phyloP scores from a whole-genome alignment of 2,329 filamentous ascomycete species.

The Ascochyta clinopodiicola region DNA sequence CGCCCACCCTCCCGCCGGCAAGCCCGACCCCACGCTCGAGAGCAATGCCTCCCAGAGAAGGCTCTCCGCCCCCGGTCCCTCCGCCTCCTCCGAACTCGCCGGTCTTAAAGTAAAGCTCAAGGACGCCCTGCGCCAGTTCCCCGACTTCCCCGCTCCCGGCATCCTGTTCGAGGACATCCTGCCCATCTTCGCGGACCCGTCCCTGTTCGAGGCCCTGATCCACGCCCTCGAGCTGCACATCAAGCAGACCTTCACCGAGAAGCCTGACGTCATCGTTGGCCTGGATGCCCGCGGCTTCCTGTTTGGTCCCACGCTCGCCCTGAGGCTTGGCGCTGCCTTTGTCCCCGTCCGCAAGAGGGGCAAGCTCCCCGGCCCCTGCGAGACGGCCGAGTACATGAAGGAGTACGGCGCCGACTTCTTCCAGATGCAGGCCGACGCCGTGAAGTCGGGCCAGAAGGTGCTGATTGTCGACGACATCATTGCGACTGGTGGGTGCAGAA shows the following conservation, averaged over 20 bases:
- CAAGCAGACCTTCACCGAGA: slow-evolving; percentile 63
- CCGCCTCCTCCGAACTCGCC: slow-evolving; percentile 58
- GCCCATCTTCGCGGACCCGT: slow-evolving; percentile 84
- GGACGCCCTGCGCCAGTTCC: slow-evolving; percentile 79
- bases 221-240: slow-evolving; percentile 86
- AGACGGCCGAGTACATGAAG: slow-evolving; percentile 87
- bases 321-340: slow-evolving; percentile 83
- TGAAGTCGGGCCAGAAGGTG: slow-evolving; percentile 86
- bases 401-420: slow-evolving; percentile 96
- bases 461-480: slow-evolving; percentile 98
- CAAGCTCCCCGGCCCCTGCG: slow-evolving; percentile 89
- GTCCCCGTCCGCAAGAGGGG: slow-evolving; percentile 94
- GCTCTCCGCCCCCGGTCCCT: slow-evolving; percentile 57
- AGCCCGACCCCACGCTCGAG: slow-evolving; percentile 45
- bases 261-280: slow-evolving; percentile 89
- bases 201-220: slow-evolving; percentile 77
- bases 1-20: slow-evolving; percentile 39
- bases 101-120: slow-evolving; percentile 72
- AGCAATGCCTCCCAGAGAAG: slow-evolving; percentile 56
- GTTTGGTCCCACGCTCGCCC: slow-evolving; percentile 87
- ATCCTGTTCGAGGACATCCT: slow-evolving; percentile 98
- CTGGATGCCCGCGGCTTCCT: slow-evolving; percentile 95
- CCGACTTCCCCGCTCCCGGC: slow-evolving; percentile 89
- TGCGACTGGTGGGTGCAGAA: slow-evolving; percentile 77
- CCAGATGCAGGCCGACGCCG: slow-evolving; percentile 89